These are phyloP conservation scores for Pseudogymnoascus sp. DNA, from an alignment of 2,329 filamentous ascomycete species.

Conservation along the genomic window DNA sequence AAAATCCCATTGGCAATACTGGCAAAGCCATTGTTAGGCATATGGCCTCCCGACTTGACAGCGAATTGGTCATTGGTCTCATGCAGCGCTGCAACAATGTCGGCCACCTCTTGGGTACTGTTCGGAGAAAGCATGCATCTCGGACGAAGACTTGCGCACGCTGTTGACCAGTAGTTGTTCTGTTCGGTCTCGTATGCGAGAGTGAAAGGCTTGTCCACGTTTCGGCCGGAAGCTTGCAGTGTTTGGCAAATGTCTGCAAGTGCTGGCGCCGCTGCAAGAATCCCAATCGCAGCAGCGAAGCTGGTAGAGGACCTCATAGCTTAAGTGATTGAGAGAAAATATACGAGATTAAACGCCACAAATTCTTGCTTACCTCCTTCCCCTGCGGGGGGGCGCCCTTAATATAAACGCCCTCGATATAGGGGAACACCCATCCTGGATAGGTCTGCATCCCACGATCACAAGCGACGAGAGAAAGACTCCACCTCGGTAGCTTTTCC, in stretches of 20 bases:
- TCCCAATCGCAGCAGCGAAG: slow-evolving; percentile 4
- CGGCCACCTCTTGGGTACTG: slow-evolving; percentile 42
- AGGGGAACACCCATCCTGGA: neutral
- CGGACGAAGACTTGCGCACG: slow-evolving; percentile 35
- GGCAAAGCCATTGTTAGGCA: slow-evolving; percentile 37
- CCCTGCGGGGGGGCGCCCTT: too few relatives aligned
- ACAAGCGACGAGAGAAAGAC: neutral
- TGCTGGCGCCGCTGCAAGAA: neutral
- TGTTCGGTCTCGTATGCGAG: slow-evolving; percentile 31
- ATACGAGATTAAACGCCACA: neutral
- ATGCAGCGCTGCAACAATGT: slow-evolving; percentile 41
- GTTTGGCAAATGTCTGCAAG: neutral
- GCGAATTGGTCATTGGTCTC: slow-evolving; percentile 31
- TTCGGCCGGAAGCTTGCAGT: neutral
- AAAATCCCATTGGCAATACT: slow-evolving; percentile 38
- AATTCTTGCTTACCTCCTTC: neutral
- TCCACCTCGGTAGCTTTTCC: neutral
- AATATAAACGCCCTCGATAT: neutral
- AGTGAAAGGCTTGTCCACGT: slow-evolving; percentile 18
- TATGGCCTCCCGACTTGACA: slow-evolving; percentile 41
- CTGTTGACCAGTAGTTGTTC: slow-evolving; percentile 38
- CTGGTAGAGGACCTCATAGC: neutral
- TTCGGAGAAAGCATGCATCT: slow-evolving; percentile 40
- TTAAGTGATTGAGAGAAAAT: neutral
- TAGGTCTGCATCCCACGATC: neutral